Evolutionary conservation across 305 asterid species (phyloP), one percentile per base, ranked within the genome.

Genomic region (Rubia occidens): DNA sequence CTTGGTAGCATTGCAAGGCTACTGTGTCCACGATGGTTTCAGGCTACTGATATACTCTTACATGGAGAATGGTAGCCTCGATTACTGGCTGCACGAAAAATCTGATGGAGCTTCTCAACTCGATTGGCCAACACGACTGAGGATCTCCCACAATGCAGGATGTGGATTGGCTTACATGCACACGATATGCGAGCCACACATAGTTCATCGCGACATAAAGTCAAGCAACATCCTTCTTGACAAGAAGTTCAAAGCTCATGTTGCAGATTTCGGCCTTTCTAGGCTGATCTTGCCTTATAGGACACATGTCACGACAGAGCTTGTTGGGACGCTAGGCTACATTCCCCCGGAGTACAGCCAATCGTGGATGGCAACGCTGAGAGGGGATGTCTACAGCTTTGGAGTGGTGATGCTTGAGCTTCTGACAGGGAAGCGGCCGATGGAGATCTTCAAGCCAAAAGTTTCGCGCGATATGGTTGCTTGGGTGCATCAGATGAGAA

Each of bases 301-400:
- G 15, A 91, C 96, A 47, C 99, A 94, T 60, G 99, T 94, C 74
- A 91, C 95, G 66, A 94, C 99, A 2, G 99, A 94, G 76, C 81
- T 89, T 83, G 99, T 94, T 3, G 99, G 99, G 53, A 94, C 99
- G 60, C 83, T 90, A 8, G 99, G 99, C 35, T 94, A 94, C 81
- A 94, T 94, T 37, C 99, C 99, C 40, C 99, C 99, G 0, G 99
- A 94, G 75, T 94, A 94, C 79, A 91, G 96, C 75, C 99, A 94
- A 71, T 82, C 99, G 11, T 91, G 96, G 99, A 83, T 89, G 76
- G 96, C 99, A 67, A 94, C 96, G 35, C 82, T 94, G 61, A 82
- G 99, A 79, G 99, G 99, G 69, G 99, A 94, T 74, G 72, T 94
- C 60, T 94, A 91, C 77, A 94, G 99, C 74, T 89, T 94, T 58